These are phyloP conservation scores for Leucocoprinus leucothites DNA, from an alignment of 768 basidiomycete species.

Conservation along the genomic window DNA sequence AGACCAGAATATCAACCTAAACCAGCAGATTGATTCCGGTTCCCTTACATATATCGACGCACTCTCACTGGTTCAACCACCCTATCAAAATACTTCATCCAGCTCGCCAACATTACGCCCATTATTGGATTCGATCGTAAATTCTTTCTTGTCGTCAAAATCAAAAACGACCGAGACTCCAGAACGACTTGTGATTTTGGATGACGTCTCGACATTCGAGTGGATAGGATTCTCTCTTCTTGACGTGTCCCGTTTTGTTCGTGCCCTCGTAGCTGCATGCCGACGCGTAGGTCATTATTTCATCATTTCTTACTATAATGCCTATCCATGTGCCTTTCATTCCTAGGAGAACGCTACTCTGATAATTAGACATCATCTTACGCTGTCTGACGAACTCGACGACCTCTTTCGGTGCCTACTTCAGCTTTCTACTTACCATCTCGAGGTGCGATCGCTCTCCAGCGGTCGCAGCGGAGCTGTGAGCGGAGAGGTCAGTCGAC, in stretches of 20 bases:
- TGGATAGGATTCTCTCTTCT: constrained; percentile 62
- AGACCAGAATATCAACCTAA: constrained; percentile 36
- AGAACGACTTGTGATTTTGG: constrained; percentile 55
- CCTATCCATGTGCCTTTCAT: neutral
- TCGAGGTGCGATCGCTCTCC: constrained; percentile 68
- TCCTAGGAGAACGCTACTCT: constrained; percentile 50
- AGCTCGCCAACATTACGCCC: constrained; percentile 20
- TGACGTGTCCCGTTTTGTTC: constrained; percentile 54
- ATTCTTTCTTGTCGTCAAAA: constrained; percentile 30
- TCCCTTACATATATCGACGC: constrained; percentile 56
- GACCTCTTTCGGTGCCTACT: constrained; percentile 55
- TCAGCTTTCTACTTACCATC: constrained; percentile 63
- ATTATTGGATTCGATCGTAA: constrained; percentile 27
- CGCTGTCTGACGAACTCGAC: constrained; percentile 54
- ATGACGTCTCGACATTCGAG: constrained; percentile 63
- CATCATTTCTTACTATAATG: neutral
- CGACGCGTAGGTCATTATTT: constrained; percentile 40
- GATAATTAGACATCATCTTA: constrained; percentile 62
- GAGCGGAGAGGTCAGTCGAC: constrained; percentile 62
- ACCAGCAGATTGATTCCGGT: constrained; percentile 32
- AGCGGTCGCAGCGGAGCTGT: constrained; percentile 78
- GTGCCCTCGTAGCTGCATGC: constrained; percentile 58
- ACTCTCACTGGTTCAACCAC: constrained; percentile 31
- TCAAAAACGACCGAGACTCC: constrained; percentile 7
- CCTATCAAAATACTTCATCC: constrained; percentile 9